phyloP scores from a whole-genome alignment of 2,329 filamentous ascomycete species.

The Hysterium pulicare region DNA sequence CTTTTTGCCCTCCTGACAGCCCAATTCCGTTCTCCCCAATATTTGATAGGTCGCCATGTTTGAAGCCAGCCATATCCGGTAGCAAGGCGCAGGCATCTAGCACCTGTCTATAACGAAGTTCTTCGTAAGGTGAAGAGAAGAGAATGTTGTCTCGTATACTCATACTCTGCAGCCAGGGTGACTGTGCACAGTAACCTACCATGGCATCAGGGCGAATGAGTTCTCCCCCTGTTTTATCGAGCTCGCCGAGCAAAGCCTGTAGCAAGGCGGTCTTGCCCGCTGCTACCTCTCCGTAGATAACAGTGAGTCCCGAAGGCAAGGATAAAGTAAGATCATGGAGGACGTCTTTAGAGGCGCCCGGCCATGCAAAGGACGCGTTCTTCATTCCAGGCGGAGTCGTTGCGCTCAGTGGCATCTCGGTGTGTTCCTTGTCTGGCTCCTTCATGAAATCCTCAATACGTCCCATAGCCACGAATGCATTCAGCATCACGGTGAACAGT shows the following conservation, averaged over 20 bases:
- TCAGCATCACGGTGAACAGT: slow-evolving; percentile 72
- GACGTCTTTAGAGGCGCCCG: slow-evolving; percentile 59
- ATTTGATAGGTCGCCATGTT: slow-evolving; percentile 60
- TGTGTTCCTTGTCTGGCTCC: slow-evolving; percentile 71
- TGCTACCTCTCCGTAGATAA: slow-evolving; percentile 62
- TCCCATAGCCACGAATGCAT: slow-evolving; percentile 76
- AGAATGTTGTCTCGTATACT: slow-evolving; percentile 67
- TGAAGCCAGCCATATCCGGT: slow-evolving; percentile 60
- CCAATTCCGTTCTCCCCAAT: slow-evolving; percentile 62
- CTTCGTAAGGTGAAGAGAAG: slow-evolving; percentile 65
- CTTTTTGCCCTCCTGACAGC: slow-evolving; percentile 59
- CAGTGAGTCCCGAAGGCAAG: slow-evolving; percentile 56
- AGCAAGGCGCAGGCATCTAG: slow-evolving; percentile 61
- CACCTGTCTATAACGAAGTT: slow-evolving; percentile 65
- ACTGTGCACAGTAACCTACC: slow-evolving; percentile 63
- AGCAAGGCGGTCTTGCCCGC: slow-evolving; percentile 62
- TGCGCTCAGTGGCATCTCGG: slow-evolving; percentile 36
- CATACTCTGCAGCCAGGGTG: slow-evolving; percentile 68
- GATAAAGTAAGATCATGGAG: slow-evolving; percentile 53
- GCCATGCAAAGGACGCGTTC: slow-evolving; percentile 75
- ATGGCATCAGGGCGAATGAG: slow-evolving; percentile 54
- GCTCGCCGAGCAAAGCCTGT: slow-evolving; percentile 57
- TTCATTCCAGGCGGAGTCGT: slow-evolving; percentile 49
- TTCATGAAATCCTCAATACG: slow-evolving; percentile 84
- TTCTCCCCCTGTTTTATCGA: slow-evolving; percentile 52